A percentile compares a stretch with the other conserved stretches of the same genome.
phyloP scores from a whole-genome alignment of 1,284 basidiomycete species.

The Cutaneotrichosporon cyanovorans region DNA sequence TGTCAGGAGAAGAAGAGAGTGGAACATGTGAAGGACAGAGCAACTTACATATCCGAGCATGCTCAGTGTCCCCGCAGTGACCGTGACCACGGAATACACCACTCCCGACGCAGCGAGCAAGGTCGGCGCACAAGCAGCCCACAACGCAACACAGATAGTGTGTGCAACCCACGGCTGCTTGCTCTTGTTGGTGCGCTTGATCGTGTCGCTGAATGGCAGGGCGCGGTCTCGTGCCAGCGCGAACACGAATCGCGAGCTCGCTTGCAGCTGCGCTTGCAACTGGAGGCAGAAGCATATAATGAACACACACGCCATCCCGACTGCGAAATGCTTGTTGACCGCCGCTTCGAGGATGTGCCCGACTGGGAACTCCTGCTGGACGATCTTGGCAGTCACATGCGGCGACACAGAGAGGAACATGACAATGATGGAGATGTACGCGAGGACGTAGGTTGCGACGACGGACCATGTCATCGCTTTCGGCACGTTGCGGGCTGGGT shows the following conservation, averaged over 20 bases:
- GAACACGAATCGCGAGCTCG: slow-evolving; percentile 43
- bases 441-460: slow-evolving; percentile 33
- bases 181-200: slow-evolving; percentile 32
- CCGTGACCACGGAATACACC: slow-evolving; percentile 34
- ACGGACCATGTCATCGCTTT: slow-evolving; percentile 40
- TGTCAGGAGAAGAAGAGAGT: background rate
- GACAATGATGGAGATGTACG: slow-evolving; percentile 40
- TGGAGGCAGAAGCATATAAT: slow-evolving; percentile 33
- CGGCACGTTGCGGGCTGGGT: slow-evolving; percentile 43
- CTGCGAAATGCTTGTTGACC: slow-evolving; percentile 27
- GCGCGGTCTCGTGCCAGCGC: slow-evolving; percentile 43
- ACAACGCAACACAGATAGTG: slow-evolving; percentile 29
- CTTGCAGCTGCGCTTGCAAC: slow-evolving; percentile 41
- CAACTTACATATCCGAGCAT: slow-evolving; percentile 39
- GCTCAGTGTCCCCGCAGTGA: slow-evolving; percentile 32
- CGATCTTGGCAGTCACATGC: slow-evolving; percentile 22
- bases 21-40: background rate
- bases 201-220: slow-evolving; percentile 37
- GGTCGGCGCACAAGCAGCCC: slow-evolving; percentile 32
- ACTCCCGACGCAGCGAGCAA: slow-evolving; percentile 20
- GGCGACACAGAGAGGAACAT: slow-evolving; percentile 37
- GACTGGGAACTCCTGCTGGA: slow-evolving; percentile 32
- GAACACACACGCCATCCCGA: slow-evolving; percentile 26
- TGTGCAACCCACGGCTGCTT: slow-evolving; percentile 39
- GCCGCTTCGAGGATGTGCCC: slow-evolving; percentile 39